A percentile compares a stretch with the other conserved stretches of the same genome.
phyloP scores from a whole-genome alignment of 352 stramenopile species.

The Phytophthora palmivora region DNA sequence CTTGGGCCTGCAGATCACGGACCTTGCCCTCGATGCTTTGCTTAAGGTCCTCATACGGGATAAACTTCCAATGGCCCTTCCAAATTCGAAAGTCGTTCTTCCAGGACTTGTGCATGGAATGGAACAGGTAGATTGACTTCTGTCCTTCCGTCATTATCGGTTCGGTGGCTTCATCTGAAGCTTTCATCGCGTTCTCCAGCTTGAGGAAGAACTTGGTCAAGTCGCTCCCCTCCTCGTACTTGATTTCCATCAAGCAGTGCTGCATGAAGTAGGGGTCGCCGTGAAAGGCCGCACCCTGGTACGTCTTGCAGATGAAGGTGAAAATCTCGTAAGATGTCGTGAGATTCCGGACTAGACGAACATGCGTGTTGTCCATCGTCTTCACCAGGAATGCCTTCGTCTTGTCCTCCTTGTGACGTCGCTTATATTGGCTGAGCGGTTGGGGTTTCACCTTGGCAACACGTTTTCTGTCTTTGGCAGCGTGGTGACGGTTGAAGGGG shows the following conservation, averaged over 20 bases:
- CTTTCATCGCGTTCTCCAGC: too few relatives aligned
- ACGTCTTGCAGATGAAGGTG: too few relatives aligned
- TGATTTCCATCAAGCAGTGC: slow-evolving; percentile 4
- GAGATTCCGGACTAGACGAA: too few relatives aligned
- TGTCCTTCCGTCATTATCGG: too few relatives aligned
- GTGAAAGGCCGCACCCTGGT: too few relatives aligned
- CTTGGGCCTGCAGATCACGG: background rate
- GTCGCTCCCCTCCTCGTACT: slow-evolving; percentile 2
- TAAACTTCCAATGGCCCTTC: slow-evolving; percentile 4
- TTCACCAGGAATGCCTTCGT: slow-evolving; percentile 27
- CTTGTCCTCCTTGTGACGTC: background rate
- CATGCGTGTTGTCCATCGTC: too few relatives aligned
- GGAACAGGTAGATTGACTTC: too few relatives aligned
- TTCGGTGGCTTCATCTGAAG: too few relatives aligned
- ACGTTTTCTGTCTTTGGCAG: slow-evolving; percentile 3
- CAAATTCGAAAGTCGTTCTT: slow-evolving; percentile 3
- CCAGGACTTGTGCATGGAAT: slow-evolving; percentile 1
- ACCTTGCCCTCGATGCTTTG: too few relatives aligned
- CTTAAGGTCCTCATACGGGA: slow-evolving; percentile 7
- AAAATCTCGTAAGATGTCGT: too few relatives aligned
- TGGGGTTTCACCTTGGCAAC: background rate
- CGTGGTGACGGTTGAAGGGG: slow-evolving; percentile 1
- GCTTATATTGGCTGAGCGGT: background rate
- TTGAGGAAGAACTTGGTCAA: background rate
- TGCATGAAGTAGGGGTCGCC: slow-evolving; percentile 18